These are phyloP conservation scores for Mycena citricolor DNA, from an alignment of 1,284 basidiomycete genomes.

Conservation along the genomic window DNA sequence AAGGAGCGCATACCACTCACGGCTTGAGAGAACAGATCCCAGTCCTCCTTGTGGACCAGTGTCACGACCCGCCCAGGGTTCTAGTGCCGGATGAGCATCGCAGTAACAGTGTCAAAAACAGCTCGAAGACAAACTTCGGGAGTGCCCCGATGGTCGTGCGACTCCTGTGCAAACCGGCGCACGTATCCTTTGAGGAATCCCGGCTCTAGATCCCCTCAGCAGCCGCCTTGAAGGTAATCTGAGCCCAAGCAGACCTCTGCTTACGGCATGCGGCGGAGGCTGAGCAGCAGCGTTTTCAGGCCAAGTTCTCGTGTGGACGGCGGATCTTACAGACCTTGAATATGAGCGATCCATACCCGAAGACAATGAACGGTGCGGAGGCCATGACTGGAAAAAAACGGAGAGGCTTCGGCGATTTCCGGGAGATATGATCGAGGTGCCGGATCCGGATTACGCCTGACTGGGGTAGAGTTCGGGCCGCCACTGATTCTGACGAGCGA, in stretches of 20 bases:
- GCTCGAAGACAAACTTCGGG: conserved; percentile 51
- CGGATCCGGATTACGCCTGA: too few species aligned
- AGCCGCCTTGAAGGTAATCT: neutral
- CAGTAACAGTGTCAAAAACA: neutral
- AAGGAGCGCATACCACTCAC: conserved; percentile 38
- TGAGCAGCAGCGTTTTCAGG: conserved; percentile 28
- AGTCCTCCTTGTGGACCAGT: conserved; percentile 81
- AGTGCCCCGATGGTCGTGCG: conserved; percentile 85
- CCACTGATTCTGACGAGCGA: too few species aligned
- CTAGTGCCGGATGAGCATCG: conserved; percentile 33
- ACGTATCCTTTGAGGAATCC: conserved; percentile 87
- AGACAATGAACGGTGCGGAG: conserved; percentile 55
- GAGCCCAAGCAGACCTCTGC: conserved; percentile 43
- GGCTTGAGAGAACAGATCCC: conserved; percentile 67
- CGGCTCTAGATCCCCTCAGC: conserved; percentile 42
- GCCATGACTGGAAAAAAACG: too few species aligned
- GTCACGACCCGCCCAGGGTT: conserved; percentile 86
- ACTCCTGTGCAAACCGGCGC: conserved; percentile 82
- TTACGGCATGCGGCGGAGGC: conserved; percentile 72
- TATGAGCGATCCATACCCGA: conserved; percentile 81
- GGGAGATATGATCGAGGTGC: too few species aligned
- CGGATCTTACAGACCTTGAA: conserved; percentile 57
- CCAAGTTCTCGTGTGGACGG: conserved; percentile 3
- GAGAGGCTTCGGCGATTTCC: too few species aligned
- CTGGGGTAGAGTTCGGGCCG: too few species aligned